A percentile compares a stretch with the other conserved stretches of the same genome.
Conservation (phyloP, 2,329 filamentous ascomycete genomes). For the Nannizzia gypsea region DNA sequence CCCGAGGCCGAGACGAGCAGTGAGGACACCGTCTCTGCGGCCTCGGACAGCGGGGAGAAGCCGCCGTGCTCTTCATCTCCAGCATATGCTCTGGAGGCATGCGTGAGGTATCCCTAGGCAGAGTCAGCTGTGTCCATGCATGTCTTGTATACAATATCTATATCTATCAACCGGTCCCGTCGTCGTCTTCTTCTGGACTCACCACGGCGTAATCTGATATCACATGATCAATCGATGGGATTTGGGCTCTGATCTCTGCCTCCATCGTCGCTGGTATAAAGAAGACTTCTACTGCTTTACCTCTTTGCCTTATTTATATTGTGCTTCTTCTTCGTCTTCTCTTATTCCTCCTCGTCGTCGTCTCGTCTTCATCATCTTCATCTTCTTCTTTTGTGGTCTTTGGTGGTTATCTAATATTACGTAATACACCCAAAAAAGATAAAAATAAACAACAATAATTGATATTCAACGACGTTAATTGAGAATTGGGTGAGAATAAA, state of each 20-base stretch:
- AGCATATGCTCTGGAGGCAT: constrained; percentile 75
- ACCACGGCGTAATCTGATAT: constrained; percentile 79
- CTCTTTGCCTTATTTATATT: neutral
- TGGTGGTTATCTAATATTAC: neutral
- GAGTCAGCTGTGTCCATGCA: neutral
- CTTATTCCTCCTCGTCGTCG: neutral
- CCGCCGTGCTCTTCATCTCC: constrained; percentile 57
- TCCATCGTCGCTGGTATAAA: constrained; percentile 49
- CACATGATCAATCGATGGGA: constrained; percentile 78
- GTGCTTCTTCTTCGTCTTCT: neutral
- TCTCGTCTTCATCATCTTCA: neutral
- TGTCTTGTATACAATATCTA: neutral
- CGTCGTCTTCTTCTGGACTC: constrained; percentile 17
- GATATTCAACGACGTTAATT: no score
- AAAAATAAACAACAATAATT: no score
- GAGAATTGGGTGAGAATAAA: no score
- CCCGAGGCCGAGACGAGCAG: constrained; percentile 89
- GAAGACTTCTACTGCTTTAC: neutral
- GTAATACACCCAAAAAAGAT: neutral
- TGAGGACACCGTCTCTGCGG: constrained; percentile 71
- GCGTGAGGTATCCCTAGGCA: constrained; percentile 66
- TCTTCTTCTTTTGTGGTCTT: neutral
- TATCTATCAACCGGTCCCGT: neutral
- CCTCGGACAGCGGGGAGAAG: constrained; percentile 70
- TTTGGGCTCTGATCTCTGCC: constrained; percentile 68